A percentile compares a stretch with the other conserved stretches of the same genome.
phyloP scores from a whole-genome alignment of 2,329 filamentous ascomycete species.

The Clonostachys solani region DNA sequence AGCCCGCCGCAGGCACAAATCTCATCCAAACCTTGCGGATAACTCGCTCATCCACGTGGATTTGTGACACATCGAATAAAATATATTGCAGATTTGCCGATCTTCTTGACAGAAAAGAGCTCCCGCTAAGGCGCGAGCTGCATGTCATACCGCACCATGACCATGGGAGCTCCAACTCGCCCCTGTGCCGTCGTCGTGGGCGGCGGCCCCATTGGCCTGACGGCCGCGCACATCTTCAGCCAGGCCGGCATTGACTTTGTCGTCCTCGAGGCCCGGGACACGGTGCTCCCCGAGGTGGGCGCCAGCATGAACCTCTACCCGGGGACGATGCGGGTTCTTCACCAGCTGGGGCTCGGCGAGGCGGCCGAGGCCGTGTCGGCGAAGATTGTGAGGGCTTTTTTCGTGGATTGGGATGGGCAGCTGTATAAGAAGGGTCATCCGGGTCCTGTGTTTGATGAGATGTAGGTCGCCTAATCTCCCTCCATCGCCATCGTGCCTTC shows the following conservation, averaged over 20 bases:
- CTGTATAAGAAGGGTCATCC: constrained; percentile 1
- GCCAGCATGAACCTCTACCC: constrained; percentile 5
- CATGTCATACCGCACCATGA: neutral
- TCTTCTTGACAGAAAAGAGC: too few relatives aligned
- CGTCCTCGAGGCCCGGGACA: constrained; percentile 16
- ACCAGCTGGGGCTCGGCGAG: constrained; percentile 3
- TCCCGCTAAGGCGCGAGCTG: too few relatives aligned
- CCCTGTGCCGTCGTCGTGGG: constrained; percentile 19
- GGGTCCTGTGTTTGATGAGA: constrained; percentile 1
- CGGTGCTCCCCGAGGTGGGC: constrained; percentile 11
- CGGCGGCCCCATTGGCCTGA: constrained; percentile 19
- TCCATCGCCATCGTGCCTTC: neutral
- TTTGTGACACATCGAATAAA: too few relatives aligned
- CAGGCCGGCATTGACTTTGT: constrained; percentile 22
- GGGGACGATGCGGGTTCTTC: constrained; percentile 1
- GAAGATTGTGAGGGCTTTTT: neutral
- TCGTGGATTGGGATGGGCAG: neutral
- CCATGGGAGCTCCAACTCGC: neutral
- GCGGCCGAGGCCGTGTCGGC: constrained; percentile 1
- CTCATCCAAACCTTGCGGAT: too few relatives aligned
- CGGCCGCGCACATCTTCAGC: constrained; percentile 19
- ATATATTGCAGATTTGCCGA: too few relatives aligned
- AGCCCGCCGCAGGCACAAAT: too few relatives aligned
- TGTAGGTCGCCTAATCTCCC: neutral
- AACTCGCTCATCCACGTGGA: too few relatives aligned